phyloP scores from a whole-genome alignment of 495 filamentous ascomycete genomes.

The Podospora sp. region DNA sequence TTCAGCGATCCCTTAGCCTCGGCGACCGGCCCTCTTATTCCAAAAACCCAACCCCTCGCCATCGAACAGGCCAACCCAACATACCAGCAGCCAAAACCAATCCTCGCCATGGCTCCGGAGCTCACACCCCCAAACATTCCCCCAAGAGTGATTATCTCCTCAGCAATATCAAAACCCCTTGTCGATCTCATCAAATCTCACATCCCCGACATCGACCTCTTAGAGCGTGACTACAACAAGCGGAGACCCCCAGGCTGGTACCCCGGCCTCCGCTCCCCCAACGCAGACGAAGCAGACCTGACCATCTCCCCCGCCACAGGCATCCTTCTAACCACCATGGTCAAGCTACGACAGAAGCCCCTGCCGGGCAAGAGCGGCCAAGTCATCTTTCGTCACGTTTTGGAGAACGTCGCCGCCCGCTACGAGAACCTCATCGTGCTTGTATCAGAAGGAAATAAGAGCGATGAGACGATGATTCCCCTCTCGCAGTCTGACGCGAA shows the following conservation, averaged over 20 bases:
- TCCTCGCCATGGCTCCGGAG: constrained; percentile 29
- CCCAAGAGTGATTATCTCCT: constrained; percentile 52
- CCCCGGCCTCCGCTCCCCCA: constrained; percentile 36
- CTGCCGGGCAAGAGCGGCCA: constrained; percentile 61
- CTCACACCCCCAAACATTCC: constrained; percentile 28
- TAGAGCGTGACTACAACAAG: constrained; percentile 60
- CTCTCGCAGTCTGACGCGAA: constrained; percentile 49
- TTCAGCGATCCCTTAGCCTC: constrained; percentile 9
- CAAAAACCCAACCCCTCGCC: neutral
- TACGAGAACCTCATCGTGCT: constrained; percentile 76
- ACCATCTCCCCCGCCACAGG: constrained; percentile 71
- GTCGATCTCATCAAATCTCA: constrained; percentile 49
- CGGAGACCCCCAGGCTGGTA: constrained; percentile 41
- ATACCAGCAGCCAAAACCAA: constrained; percentile 20
- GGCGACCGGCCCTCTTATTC: neutral
- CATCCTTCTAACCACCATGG: constrained; percentile 69
- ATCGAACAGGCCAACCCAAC: neutral
- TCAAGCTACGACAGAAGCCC: constrained; percentile 71
- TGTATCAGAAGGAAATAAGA: constrained; percentile 56
- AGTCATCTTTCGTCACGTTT: constrained; percentile 57
- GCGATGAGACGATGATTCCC: constrained; percentile 41
- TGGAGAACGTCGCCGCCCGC: constrained; percentile 56
- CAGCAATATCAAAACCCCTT: constrained; percentile 50
- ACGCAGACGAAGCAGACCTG: constrained; percentile 71
- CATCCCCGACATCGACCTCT: constrained; percentile 56